These are phyloP conservation scores for Picocystis sp. DNA, from an alignment of 163 green algal genomes.

Conservation along the genomic window DNA sequence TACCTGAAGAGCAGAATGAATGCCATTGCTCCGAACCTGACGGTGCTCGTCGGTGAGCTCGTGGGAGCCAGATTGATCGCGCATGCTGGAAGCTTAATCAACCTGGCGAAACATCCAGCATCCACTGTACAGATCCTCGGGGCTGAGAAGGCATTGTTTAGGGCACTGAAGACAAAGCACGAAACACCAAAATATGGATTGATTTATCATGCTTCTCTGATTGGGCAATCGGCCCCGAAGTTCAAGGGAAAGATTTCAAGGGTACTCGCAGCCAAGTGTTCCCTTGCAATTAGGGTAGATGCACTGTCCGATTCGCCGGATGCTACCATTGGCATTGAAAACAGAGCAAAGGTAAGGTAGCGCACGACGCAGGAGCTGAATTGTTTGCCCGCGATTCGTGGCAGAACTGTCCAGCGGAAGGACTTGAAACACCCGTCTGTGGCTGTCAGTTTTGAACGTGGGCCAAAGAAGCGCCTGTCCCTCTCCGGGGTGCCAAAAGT, in stretches of 20 bases:
- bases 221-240: slow-evolving; percentile 81
- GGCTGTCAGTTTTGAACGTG: too few relatives aligned
- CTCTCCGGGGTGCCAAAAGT: too few relatives aligned
- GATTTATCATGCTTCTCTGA: slow-evolving; percentile 96
- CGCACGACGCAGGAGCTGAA: too few relatives aligned
- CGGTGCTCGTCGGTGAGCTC: slow-evolving; percentile 91
- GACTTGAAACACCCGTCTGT: too few relatives aligned
- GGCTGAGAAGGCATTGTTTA: slow-evolving; percentile 82
- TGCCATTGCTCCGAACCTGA: slow-evolving; percentile 96
- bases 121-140: slow-evolving; percentile 98
- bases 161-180: slow-evolving; percentile 91
- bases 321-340: slow-evolving; percentile 66
- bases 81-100: slow-evolving; percentile 80
- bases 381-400: too few relatives aligned
- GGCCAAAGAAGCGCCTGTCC: too few relatives aligned
- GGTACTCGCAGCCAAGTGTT: slow-evolving; percentile 90
- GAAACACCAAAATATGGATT: slow-evolving; percentile 98
- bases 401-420: too few relatives aligned
- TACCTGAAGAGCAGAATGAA: slow-evolving; percentile 75
- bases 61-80: slow-evolving; percentile 92
- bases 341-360: slow-evolving; percentile 58
- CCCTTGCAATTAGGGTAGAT: slow-evolving; percentile 76
- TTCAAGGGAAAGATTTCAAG: slow-evolving; percentile 95
- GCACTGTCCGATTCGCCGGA: slow-evolving; percentile 78
- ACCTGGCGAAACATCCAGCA: slow-evolving; percentile 91